Conservation (phyloP, 2,329 filamentous ascomycete genomes). For the Ophiostoma pallidulum region DNA sequence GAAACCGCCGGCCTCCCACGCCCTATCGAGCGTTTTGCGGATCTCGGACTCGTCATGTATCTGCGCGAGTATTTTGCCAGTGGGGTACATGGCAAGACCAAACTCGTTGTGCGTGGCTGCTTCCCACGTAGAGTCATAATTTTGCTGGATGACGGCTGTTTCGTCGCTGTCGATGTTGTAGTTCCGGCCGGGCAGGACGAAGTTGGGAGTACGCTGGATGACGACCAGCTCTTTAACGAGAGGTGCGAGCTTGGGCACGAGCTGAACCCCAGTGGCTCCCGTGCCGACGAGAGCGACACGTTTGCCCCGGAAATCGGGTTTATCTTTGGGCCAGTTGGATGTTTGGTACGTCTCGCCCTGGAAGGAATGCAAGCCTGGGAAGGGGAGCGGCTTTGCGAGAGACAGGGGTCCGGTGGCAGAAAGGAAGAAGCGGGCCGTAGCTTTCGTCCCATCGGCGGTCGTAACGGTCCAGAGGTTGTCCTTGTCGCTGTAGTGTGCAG, state of each 20-base stretch:
- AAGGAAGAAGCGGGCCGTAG: constrained; percentile 46
- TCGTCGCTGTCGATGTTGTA: constrained; percentile 4
- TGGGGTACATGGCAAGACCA: constrained; percentile 7
- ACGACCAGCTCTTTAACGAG: constrained; percentile 61
- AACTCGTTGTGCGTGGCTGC: not conserved
- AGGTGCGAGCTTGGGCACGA: constrained; percentile 59
- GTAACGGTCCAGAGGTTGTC: constrained; percentile 39
- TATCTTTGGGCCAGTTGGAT: constrained; percentile 42
- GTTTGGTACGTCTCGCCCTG: constrained; percentile 44
- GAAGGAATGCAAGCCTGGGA: constrained; percentile 60
- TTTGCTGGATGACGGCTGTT: not conserved
- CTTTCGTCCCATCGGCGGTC: constrained; percentile 16
- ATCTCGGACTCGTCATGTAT: not conserved
- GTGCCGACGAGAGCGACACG: constrained; percentile 64
- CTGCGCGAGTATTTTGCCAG: not conserved
- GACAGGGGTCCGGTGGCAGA: constrained; percentile 58
- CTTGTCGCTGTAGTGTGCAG: constrained; percentile 43
- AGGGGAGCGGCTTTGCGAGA: constrained; percentile 48
- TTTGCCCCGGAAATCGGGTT: constrained; percentile 57
- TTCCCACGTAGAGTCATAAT: constrained; percentile 6
- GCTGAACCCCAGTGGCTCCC: constrained; percentile 69
- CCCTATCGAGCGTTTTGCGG: constrained; percentile 6
- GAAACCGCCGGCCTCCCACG: constrained; percentile 11
- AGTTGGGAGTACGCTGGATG: constrained; percentile 68
- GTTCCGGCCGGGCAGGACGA: constrained; percentile 41